Base-by-base conservation (phyloP, 495 filamentous ascomycete genomes). In the Pyronema domesticum region DNA sequence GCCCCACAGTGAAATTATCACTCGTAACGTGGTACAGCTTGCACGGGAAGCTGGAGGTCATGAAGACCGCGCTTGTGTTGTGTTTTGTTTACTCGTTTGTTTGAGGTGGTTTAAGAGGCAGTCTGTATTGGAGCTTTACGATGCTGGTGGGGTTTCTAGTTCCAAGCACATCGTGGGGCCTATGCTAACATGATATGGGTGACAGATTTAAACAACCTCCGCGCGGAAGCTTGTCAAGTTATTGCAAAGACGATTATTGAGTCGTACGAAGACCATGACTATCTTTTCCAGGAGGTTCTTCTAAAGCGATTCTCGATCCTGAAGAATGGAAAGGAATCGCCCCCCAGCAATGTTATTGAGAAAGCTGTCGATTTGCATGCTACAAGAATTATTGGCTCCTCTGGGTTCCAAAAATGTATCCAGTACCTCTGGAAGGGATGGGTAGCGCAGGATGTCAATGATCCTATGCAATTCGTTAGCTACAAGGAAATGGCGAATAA, bases 231-330 rank as follows among this genome's bases (percentile, higher is more conserved):
- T n/a, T 91, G 85, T 66, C 91, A 96, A 68, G 79, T 95, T 40
- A 83, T 98, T 52, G 87, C 93, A n/a, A 98, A 95, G 73, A 73
- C 74, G 39, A 80, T 95, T 59, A 95, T 98, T 65, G 91, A 98
- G 68, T 58, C 68, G 3, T 87, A 91, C 63, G 78, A 86, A 11
- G 75, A 95, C 64, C 74, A 80, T 52, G 66, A 78, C 23, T 86
- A 83, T 62, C 73, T 96, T 13, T 71, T 95, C 54, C 80, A 86
- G 55, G 74, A 82, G 15, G 71, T 93, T 19, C 74, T 98, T n/a
- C 80, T 98, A 50, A 91, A 89, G 70, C 81, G 89, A 10, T 96
- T 93, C 68, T 85, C 83, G 0, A 81, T 94, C 64, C 68, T 94
- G 19, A 62, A 80, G 45, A 74, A 87, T 51, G 83, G 78, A 34